Percentiles rank a stretch among this genome's conserved stretches.
phyloP scores from a whole-genome alignment of 768 basidiomycete species.

The Mycena amicta region DNA sequence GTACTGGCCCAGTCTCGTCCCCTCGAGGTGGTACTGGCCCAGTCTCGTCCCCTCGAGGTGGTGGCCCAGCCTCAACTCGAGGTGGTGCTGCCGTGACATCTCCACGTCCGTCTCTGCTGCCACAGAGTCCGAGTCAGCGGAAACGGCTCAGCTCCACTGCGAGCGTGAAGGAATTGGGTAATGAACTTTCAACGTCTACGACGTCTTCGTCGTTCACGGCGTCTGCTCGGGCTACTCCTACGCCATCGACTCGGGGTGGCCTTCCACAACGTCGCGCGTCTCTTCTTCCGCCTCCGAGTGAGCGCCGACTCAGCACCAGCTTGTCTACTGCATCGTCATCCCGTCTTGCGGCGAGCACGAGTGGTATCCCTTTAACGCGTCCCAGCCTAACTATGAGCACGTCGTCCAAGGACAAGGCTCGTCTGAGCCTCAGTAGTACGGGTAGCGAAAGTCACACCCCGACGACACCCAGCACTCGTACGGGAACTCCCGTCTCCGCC shows the following conservation, averaged over 20 bases:
- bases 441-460: constrained; percentile 40
- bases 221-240: constrained; percentile 20
- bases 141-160: constrained; percentile 20
- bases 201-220: constrained; percentile 18
- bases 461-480: constrained; percentile 45
- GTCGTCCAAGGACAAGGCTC: constrained; percentile 6
- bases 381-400: constrained; percentile 11
- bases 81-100: neutral
- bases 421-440: constrained; percentile 24
- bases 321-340: neutral
- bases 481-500: constrained; percentile 40
- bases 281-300: constrained; percentile 16
- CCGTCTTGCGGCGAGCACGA: constrained; percentile 7
- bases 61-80: constrained; percentile 7
- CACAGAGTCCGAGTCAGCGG: constrained; percentile 16
- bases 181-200: constrained; percentile 22
- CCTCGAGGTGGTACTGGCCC: constrained; percentile 6
- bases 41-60: neutral
- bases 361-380: neutral
- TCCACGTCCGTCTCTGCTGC: constrained; percentile 14
- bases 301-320: constrained; percentile 16
- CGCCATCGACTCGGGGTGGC: constrained; percentile 14
- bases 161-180: constrained; percentile 6
- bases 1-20: neutral
- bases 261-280: constrained; percentile 17